Evolutionary conservation across 2,329 filamentous ascomycete genomes (phyloP).

Genomic region (Fusarium sp.): DNA sequence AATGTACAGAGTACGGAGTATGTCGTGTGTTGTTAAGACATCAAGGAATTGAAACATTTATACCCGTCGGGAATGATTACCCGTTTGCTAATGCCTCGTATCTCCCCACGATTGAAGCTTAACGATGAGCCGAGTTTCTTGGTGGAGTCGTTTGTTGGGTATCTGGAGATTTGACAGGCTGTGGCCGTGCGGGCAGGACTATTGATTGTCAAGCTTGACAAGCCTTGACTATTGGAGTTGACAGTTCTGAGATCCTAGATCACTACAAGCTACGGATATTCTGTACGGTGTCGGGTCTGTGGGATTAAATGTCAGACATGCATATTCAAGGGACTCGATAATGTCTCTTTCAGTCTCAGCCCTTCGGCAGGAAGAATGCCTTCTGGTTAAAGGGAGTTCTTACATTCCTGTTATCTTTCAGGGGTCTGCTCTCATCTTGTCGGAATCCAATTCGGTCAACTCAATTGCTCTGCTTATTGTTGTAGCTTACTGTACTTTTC

Average conservation of each 20-base stretch:
- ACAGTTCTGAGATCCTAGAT: background rate
- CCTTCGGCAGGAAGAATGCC: constrained; percentile 13
- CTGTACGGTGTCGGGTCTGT: no score
- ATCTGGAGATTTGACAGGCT: constrained; percentile 20
- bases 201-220: background rate
- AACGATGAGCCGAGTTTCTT: background rate
- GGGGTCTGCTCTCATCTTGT: background rate
- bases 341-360: constrained; percentile 12
- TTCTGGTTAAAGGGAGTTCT: background rate
- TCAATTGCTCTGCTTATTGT: background rate
- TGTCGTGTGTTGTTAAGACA: background rate
- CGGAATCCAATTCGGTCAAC: background rate
- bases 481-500: background rate
- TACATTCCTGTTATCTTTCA: background rate
- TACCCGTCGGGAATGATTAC: constrained; percentile 18
- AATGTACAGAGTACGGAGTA: background rate
- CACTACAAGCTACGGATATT: no score
- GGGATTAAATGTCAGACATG: background rate
- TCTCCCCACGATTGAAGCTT: constrained; percentile 1
- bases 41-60: constrained; percentile 9
- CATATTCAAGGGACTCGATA: constrained; percentile 1
- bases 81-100: background rate
- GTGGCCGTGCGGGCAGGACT: background rate
- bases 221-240: background rate
- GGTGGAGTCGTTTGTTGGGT: constrained; percentile 1